phyloP scores from a whole-genome alignment of 768 basidiomycete species.

The Pleurotus eryngii region DNA sequence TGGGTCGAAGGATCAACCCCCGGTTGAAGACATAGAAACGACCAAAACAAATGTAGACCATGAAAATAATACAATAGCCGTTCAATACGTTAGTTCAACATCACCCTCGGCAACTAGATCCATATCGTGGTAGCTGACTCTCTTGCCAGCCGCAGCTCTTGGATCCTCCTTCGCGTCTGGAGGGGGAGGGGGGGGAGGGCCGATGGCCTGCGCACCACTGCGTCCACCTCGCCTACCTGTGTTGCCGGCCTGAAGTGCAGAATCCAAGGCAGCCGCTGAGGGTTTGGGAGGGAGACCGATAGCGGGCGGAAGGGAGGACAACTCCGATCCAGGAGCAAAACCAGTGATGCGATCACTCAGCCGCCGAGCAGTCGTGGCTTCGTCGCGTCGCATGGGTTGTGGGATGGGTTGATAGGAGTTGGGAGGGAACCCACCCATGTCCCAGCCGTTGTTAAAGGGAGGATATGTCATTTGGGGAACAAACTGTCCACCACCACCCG shows the following conservation, averaged over 20 bases:
- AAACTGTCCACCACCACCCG: constrained; percentile 21
- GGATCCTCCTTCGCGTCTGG: constrained; percentile 92
- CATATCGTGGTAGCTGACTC: constrained; percentile 95
- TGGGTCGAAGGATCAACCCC: no score
- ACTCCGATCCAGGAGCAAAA: constrained; percentile 48
- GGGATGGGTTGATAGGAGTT: constrained; percentile 35
- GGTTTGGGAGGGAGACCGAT: constrained; percentile 84
- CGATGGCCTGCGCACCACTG: constrained; percentile 37
- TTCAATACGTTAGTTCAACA: constrained; percentile 37
- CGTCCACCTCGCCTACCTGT: constrained; percentile 32
- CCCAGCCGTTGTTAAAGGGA: constrained; percentile 42
- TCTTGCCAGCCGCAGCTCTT: constrained; percentile 80
- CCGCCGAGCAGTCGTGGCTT: constrained; percentile 55
- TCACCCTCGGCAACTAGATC: constrained; percentile 81
- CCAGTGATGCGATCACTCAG: constrained; percentile 82
- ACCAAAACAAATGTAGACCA: no score
- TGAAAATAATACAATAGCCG: not conserved
- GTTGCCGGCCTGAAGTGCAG: constrained; percentile 50
- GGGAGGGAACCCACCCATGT: constrained; percentile 37
- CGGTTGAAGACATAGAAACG: no score
- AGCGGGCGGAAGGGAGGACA: constrained; percentile 49
- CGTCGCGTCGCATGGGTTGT: constrained; percentile 52
- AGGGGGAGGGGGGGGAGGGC: constrained; percentile 74
- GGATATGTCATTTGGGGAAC: constrained; percentile 37
- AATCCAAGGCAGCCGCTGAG: constrained; percentile 47